phyloP scores from a whole-genome alignment of 805 yeast genomes.

The Diddensiella santjacobensis region DNA sequence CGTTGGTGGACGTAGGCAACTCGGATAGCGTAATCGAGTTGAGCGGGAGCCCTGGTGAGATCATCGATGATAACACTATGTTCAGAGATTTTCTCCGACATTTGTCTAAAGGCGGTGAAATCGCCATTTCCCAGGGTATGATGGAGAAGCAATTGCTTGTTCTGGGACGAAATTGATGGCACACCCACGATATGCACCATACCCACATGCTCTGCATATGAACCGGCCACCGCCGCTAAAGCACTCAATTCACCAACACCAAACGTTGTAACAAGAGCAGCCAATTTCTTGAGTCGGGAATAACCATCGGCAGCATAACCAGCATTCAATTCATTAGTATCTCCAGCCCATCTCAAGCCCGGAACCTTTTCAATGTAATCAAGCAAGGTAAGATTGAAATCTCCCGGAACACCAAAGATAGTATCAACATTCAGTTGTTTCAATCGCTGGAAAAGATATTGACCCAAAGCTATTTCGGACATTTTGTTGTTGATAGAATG shows the following conservation, averaged over 20 bases:
- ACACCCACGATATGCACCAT: conserved; percentile 81
- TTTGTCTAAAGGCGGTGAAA: conserved; percentile 71
- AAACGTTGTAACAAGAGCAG: conserved; percentile 75
- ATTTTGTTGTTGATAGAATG: too few relatives aligned
- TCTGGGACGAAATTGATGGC: conserved; percentile 71
- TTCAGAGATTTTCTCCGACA: conserved; percentile 69
- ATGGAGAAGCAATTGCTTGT: conserved; percentile 68
- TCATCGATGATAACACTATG: conserved; percentile 64
- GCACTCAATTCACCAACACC: conserved; percentile 90
- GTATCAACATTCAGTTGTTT: conserved; percentile 61
- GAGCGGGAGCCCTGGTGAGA: conserved; percentile 59
- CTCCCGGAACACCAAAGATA: conserved; percentile 60
- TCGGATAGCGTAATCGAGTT: conserved; percentile 70
- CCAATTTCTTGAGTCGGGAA: conserved; percentile 73
- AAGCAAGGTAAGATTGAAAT: conserved; percentile 54
- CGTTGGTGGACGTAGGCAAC: conserved; percentile 68
- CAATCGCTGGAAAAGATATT: conserved; percentile 73
- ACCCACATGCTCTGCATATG: conserved; percentile 88
- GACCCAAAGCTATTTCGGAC: conserved; percentile 55
- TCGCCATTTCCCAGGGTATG: conserved; percentile 84
- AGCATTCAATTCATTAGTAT: conserved; percentile 86
- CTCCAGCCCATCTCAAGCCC: conserved; percentile 81
- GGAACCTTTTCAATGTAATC: conserved; percentile 60
- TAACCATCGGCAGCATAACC: conserved; percentile 89
- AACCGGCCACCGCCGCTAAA: conserved; percentile 81